Percentiles rank a stretch among this genome's conserved stretches.
Evolutionary conservation across 106 monocot genomes (phyloP).

Genomic region (Dioscorea dumetorum): DNA sequence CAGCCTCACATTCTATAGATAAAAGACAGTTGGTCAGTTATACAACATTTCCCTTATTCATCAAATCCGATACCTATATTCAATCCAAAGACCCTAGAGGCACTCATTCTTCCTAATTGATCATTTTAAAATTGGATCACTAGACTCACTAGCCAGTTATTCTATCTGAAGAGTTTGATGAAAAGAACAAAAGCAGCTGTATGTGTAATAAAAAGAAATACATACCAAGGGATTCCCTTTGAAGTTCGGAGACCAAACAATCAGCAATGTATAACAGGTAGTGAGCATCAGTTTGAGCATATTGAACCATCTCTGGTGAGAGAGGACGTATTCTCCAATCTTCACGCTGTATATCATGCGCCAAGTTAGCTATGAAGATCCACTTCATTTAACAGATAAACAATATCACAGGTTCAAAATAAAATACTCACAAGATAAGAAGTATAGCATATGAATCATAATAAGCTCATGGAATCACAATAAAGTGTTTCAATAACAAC

Average conservation of each 20-base stretch:
- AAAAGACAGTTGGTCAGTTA: no score
- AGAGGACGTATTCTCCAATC: slow-evolving; percentile 93
- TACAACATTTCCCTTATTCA: no score
- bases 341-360: slow-evolving; percentile 52
- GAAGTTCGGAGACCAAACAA: slow-evolving; percentile 61
- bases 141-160: not conserved
- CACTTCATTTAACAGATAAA: not conserved
- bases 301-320: slow-evolving; percentile 65
- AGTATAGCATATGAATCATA: no score
- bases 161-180: not conserved
- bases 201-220: not conserved
- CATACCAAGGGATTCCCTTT: slow-evolving; percentile 49
- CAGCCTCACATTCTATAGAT: no score
- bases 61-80: no score
- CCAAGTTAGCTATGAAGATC: no score
- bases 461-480: no score
- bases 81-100: no score
- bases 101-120: not conserved
- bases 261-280: slow-evolving; percentile 81
- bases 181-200: not conserved
- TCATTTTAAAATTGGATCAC: not conserved
- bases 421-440: no score
- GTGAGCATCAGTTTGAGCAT: slow-evolving; percentile 89
- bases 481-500: no score
- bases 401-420: not conserved